These are phyloP conservation scores for Moesziomyces globuligerus DNA, from an alignment of 1,284 basidiomycete species.

Conservation along the genomic window DNA sequence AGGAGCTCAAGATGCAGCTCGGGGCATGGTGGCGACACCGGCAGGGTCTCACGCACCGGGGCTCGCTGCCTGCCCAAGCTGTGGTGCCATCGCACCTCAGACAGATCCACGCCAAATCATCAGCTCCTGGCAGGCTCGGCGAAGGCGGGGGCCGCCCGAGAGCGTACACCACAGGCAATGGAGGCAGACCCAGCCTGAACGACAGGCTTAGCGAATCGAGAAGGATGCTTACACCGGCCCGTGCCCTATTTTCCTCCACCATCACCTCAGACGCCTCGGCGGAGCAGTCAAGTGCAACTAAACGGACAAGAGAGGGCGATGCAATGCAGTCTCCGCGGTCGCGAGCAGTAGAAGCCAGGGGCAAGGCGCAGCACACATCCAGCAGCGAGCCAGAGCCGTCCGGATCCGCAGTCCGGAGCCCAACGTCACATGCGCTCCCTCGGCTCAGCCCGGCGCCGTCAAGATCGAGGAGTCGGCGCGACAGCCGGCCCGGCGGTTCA, in stretches of 20 bases:
- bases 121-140: background rate
- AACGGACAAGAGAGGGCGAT: background rate
- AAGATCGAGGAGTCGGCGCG: background rate
- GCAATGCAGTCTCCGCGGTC: no score
- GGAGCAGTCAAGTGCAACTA: background rate
- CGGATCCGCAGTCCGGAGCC: no score
- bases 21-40: constrained; percentile 18
- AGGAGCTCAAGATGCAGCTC: constrained; percentile 5
- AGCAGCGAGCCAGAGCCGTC: no score
- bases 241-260: background rate
- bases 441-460: no score
- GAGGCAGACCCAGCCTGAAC: background rate
- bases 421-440: no score
- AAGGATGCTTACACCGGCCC: background rate
- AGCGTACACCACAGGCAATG: background rate
- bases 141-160: background rate
- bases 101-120: background rate
- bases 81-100: background rate
- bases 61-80: background rate
- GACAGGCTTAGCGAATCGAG: background rate
- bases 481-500: background rate
- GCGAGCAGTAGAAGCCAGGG: no score
- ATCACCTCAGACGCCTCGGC: background rate
- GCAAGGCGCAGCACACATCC: no score
- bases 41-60: background rate